Percentiles rank a stretch among this genome's conserved stretches.
Evolutionary conservation across 2,329 filamentous ascomycete genomes (phyloP).

Genomic region (Fusarium agapanthi): DNA sequence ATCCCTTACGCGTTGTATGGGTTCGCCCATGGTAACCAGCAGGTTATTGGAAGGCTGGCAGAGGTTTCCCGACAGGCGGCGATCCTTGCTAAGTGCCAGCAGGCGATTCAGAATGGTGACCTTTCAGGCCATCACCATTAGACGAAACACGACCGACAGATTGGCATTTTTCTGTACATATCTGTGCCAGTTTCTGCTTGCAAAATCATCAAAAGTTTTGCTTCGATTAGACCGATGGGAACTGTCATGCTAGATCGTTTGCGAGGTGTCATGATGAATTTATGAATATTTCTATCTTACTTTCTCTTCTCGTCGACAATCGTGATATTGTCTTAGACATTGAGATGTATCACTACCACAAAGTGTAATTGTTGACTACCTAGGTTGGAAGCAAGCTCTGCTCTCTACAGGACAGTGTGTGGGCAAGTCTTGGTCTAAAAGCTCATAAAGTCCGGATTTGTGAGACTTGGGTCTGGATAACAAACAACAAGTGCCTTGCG

Average conservation of each 20-base stretch:
- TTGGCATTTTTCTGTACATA: constrained; percentile 23
- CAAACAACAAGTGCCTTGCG: background rate
- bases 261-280: constrained; percentile 14
- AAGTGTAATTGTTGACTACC: background rate
- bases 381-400: constrained; percentile 9
- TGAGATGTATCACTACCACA: background rate
- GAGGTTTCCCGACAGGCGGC: constrained; percentile 83
- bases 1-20: constrained; percentile 89
- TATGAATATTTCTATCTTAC: background rate
- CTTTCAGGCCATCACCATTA: constrained; percentile 33
- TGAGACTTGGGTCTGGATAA: constrained; percentile 1
- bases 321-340: constrained; percentile 2
- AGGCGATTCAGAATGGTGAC: constrained; percentile 51
- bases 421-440: constrained; percentile 7
- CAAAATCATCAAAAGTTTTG: background rate
- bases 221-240: background rate
- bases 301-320: background rate
- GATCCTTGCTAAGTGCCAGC: constrained; percentile 79
- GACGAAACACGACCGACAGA: background rate
- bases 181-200: background rate
- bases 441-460: constrained; percentile 23
- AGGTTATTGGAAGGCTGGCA: constrained; percentile 78
- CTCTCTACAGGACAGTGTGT: background rate
- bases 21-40: constrained; percentile 83
- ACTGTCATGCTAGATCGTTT: background rate